Evolutionary conservation across 805 yeast genomes (phyloP), one percentile per base, ranked within the genome.

Genomic region (Pichia cephalocereana): DNA sequence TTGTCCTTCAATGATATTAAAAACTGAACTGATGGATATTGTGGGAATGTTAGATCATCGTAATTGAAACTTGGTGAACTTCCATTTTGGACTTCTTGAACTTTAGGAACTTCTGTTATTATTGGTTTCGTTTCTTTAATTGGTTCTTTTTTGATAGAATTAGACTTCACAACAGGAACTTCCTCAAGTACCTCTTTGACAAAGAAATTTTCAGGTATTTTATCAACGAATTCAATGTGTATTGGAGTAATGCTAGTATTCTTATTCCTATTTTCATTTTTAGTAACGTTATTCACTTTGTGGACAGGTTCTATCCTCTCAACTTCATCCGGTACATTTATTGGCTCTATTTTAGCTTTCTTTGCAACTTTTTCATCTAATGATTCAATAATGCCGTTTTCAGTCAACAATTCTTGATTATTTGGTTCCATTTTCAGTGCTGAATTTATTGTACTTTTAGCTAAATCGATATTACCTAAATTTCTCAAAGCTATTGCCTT

Each of bases 1-100:
- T 52, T 9, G 48, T 53, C 15, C 50, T 44, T 31, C 40, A 75
- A 52, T 62, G 78, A 66, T 61, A 51, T 70, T 54, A 66, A 70
- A 69, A 62, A 64, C 14, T 71, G 68, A 28, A 75, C 66, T 9
- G 77, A 71, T 38, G 83, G 83, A 0, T 63, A 60, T 9, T 70
- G 68, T 3, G 82, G 80, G 5, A 66, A 70, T 45, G 67, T 71
- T 9, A 32, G 23, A 11, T 44, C 41, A 26, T 45, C 44, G 18
- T 12, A 17, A 12, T 18, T 18, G 27, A 8, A 12, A 23, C 18
- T 26, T 6, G 26, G 26, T 23, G 26, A 23, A 23, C 6, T 23
- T 23, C 5, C 6, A 23, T 23, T 23, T 23, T 4, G 3, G 7
- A 23, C 7, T 23, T 23, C 26, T 23, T 23, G 26, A 23, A 23